Conservation (phyloP, 2,329 filamentous ascomycete species). For the Cryphonectria parasitica region DNA sequence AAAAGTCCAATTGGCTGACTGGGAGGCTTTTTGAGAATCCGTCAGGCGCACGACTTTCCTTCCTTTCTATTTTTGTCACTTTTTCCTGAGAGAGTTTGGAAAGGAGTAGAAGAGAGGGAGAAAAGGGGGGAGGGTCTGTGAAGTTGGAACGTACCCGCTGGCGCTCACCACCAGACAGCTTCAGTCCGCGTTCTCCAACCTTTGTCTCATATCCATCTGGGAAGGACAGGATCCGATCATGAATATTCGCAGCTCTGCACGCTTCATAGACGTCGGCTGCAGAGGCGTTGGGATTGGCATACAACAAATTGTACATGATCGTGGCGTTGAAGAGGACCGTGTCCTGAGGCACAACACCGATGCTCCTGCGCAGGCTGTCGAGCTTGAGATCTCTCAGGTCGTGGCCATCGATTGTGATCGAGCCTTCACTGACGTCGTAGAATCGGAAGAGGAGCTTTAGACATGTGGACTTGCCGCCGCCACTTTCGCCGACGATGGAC, state of each 20-base stretch:
- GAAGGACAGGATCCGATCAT: conserved; percentile 88
- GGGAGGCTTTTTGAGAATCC: background rate
- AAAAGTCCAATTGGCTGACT: background rate
- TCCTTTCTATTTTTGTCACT: background rate
- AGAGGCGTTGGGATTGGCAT: conserved; percentile 79
- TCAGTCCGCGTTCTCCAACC: conserved; percentile 86
- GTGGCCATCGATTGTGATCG: conserved; percentile 50
- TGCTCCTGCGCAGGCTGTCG: conserved; percentile 80
- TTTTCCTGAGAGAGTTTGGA: background rate
- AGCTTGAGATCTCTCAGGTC: conserved; percentile 83
- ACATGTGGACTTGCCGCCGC: conserved; percentile 53
- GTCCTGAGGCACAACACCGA: conserved; percentile 95
- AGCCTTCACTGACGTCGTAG: conserved; percentile 52
- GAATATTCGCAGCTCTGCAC: conserved; percentile 85
- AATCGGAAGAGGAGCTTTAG: conserved; percentile 55
- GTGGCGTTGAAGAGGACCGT: conserved; percentile 93
- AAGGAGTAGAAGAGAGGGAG: background rate
- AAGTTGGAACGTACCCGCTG: conserved; percentile 62
- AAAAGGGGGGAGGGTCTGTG: background rate
- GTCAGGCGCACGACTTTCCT: too few species aligned
- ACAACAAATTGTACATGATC: conserved; percentile 92
- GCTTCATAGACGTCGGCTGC: conserved; percentile 82
- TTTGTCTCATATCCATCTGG: conserved; percentile 88
- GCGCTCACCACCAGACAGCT: conserved; percentile 88
- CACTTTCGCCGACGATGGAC: conserved; percentile 51